phyloP scores from a whole-genome alignment of 1,284 basidiomycete species.

The Ceratobasidium sp. region DNA sequence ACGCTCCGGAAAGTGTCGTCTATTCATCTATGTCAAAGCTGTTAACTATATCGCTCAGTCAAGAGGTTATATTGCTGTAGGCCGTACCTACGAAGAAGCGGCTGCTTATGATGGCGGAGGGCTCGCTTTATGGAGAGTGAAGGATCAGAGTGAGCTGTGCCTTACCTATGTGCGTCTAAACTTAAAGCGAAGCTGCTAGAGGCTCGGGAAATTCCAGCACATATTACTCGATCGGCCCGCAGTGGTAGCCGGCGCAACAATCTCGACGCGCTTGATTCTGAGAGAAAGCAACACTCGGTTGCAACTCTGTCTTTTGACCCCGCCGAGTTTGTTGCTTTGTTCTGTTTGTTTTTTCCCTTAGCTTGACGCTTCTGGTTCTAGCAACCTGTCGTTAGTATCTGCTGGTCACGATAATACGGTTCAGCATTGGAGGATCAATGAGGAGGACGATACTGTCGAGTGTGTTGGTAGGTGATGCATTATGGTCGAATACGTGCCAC shows the following conservation, averaged over 20 bases:
- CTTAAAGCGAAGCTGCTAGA: not conserved
- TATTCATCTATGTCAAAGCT: not conserved
- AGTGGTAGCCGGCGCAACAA: not conserved
- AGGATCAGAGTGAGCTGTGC: conserved; percentile 8
- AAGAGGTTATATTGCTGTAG: conserved; percentile 24
- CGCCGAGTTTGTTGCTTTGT: not conserved
- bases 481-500: not conserved
- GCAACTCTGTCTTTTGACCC: conserved; percentile 10
- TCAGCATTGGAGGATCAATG: conserved; percentile 17
- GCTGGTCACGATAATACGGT: conserved; percentile 14
- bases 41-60: conserved; percentile 32
- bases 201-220: conserved; percentile 26
- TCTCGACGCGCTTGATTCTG: not conserved
- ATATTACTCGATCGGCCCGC: not conserved
- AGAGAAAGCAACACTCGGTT: conserved; percentile 29
- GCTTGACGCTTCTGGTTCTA: not conserved
- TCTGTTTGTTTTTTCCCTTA: not conserved
- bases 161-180: not conserved
- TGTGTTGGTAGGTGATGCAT: conserved; percentile 6
- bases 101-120: conserved; percentile 25
- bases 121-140: conserved; percentile 20
- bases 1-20: not conserved
- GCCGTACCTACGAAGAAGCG: conserved; percentile 27
- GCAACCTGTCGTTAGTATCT: conserved; percentile 13
- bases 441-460: conserved; percentile 14